Evolutionary conservation across 1,284 basidiomycete species (phyloP), one percentile per base, ranked within the genome.

Genomic region (Inonotus obliquus): DNA sequence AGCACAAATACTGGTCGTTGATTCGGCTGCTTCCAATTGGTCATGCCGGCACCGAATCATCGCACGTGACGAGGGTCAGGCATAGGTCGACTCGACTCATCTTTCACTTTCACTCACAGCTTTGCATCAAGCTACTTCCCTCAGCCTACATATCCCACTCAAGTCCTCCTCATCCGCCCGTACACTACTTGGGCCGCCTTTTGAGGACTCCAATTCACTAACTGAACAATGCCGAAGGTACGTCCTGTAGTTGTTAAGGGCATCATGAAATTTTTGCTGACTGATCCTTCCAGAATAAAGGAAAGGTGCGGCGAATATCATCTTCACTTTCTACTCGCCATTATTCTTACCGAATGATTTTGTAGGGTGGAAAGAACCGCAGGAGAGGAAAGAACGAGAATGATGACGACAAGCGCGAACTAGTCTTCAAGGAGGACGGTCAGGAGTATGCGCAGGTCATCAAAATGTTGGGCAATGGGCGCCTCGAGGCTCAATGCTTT

Each of bases 321-420:
- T 19, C 29, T 25, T 58, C 41, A 38, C n/a, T 37, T 32, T 39
- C 38, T 27, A 5, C 23, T 32, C 38, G 27, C 9, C 35, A 32
- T 32, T 35, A 25, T n/a, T 49, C 29, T 49, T 47, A 25, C 21
- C 35, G 19, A 25, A 45, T 21, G 2, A 29, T 35, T 21, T 52
- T 67, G 47, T 68, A 99, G 94, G 96, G 97, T 75, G 97, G 97
- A 67, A 99, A 99, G 84, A 99, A 99, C 81, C 88, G 97, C 78
- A 86, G 96, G 83, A 86, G 96, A 80, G 96, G 96, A 85, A 99
- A 99, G 87, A 98, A 98, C 80, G 96, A 99, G 79, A 96, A 95
- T 77, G 94, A 98, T 66, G 91, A 92, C 67, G 94, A 98, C 80
- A 99, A 98, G 83, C 91, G 97, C 70, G 97, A 99, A 76, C 86